A percentile compares a stretch with the other conserved stretches of the same genome.
These are phyloP conservation scores for Picea glauca DNA, from an alignment of 75 land plant species.

Conservation along the genomic window DNA sequence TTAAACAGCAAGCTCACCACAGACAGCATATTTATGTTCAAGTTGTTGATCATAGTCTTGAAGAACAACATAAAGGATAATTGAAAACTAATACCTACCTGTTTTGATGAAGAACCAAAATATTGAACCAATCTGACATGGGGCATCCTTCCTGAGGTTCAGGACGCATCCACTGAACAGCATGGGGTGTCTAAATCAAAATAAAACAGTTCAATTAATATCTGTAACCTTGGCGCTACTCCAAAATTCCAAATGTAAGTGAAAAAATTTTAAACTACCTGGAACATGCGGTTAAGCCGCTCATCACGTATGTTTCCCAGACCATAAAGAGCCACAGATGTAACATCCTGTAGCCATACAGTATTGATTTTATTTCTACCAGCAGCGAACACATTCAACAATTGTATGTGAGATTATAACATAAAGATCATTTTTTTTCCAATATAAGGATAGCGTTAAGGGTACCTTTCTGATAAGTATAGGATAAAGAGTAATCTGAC, in stretches of 20 bases:
- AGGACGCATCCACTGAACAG: constrained; percentile 98
- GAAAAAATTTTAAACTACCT: constrained; percentile 39
- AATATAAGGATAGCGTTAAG: background rate
- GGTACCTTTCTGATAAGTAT: constrained; percentile 90
- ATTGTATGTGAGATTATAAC: background rate
- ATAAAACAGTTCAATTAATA: background rate
- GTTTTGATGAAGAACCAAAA: constrained; percentile 96
- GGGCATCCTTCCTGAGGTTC: constrained; percentile 70
- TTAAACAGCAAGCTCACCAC: background rate
- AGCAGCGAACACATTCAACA: background rate
- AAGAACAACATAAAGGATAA: background rate
- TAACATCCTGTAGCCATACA: constrained; percentile 60
- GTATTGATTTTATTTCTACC: background rate
- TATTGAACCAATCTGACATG: constrained; percentile 93
- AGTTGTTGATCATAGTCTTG: background rate
- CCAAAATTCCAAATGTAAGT: background rate
- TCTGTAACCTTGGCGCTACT: background rate
- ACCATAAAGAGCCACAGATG: constrained; percentile 93
- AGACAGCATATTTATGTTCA: background rate
- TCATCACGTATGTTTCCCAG: constrained; percentile 98
- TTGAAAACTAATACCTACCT: constrained; percentile 37
- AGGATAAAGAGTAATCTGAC: constrained; percentile 86
- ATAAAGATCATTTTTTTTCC: background rate
- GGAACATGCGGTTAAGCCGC: constrained; percentile 97
- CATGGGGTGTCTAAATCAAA: constrained; percentile 84